Evolutionary conservation across 2,329 filamentous ascomycete species (phyloP).

Genomic region (Aspergillus brasiliensis): DNA sequence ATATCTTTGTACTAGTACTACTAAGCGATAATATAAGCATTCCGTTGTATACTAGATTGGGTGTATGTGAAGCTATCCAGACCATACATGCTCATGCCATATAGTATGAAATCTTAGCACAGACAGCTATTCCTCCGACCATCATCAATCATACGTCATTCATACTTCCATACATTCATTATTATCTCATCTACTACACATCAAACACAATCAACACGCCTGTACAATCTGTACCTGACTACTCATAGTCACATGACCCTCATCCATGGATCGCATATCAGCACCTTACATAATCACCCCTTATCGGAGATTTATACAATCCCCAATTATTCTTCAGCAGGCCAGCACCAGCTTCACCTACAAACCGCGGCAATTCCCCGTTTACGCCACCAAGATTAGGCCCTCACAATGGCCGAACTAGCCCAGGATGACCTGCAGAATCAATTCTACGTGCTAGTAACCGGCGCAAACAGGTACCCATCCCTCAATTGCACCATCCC

Average conservation of each 20-base stretch:
- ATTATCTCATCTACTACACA: background rate
- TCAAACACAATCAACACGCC: background rate
- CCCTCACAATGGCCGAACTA: conserved; percentile 17
- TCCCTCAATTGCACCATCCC: background rate
- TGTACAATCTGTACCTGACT: background rate
- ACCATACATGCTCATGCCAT: no score
- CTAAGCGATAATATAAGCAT: no score
- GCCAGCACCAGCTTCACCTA: no score
- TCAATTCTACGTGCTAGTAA: conserved; percentile 65
- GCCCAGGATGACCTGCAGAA: conserved; percentile 19
- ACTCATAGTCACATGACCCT: background rate
- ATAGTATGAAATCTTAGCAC: no score
- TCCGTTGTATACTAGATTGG: no score
- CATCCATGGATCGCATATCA: background rate
- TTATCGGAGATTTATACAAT: background rate
- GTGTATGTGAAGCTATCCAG: no score
- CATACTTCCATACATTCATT: background rate
- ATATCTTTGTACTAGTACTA: no score
- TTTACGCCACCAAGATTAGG: background rate
- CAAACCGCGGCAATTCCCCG: background rate
- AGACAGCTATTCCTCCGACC: no score
- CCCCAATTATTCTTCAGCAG: background rate
- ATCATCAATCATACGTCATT: no score
- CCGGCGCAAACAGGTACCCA: conserved; percentile 78
- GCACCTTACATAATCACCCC: background rate